These are phyloP conservation scores for Cyberlindnera meyerae DNA, from an alignment of 805 yeast genomes.

Conservation along the genomic window DNA sequence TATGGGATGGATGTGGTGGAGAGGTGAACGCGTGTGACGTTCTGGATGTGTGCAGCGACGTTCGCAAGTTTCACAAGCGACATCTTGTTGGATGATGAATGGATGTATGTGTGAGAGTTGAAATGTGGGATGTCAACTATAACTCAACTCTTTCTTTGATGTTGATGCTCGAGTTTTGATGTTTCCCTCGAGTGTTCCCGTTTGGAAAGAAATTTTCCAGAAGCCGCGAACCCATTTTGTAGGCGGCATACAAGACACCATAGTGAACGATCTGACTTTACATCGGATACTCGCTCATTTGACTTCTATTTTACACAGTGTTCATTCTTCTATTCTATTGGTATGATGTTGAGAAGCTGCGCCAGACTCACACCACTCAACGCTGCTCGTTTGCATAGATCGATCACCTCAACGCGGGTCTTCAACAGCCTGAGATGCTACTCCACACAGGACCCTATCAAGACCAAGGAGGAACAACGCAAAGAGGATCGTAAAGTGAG, in stretches of 20 bases:
- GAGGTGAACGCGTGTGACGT: constrained; percentile 70
- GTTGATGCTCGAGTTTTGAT: background rate
- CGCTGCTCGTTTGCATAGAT: background rate
- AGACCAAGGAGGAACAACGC: constrained; percentile 2
- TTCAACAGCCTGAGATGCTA: constrained; percentile 4
- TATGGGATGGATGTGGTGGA: constrained; percentile 79
- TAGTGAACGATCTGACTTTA: too few relatives aligned
- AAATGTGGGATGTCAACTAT: too few relatives aligned
- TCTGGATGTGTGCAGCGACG: constrained; percentile 84
- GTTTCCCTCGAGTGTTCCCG: constrained; percentile 1
- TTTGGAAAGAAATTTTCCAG: constrained; percentile 7
- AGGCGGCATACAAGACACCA: too few relatives aligned
- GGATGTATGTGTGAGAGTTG: too few relatives aligned
- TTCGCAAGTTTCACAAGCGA: constrained; percentile 81
- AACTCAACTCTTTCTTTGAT: too few relatives aligned
- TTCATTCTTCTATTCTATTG: too few relatives aligned
- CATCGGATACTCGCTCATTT: too few relatives aligned
- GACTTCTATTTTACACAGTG: too few relatives aligned
- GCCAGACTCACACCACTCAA: background rate
- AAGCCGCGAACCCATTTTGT: background rate
- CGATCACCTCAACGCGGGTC: background rate
- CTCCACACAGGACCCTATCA: constrained; percentile 6
- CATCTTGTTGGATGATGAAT: constrained; percentile 44
- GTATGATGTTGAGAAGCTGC: too few relatives aligned
- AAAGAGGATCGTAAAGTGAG: constrained; percentile 31